Base-by-base conservation (phyloP, 2,329 filamentous ascomycete species). In the Alternaria triticimaculans region DNA sequence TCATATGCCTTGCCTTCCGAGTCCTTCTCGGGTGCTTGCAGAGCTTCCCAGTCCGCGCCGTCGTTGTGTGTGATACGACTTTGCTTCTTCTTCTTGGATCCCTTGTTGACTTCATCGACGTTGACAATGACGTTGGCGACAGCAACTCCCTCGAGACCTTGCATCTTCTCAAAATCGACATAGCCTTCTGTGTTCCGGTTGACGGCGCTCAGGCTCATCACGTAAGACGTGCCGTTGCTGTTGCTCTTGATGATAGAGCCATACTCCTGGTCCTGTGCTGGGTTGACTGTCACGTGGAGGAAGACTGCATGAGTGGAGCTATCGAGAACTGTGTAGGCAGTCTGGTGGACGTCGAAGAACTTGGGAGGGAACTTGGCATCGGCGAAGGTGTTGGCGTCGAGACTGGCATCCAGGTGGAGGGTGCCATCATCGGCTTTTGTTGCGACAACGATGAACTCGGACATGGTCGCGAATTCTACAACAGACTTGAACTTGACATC, bases 51-150 rank as follows among this genome's bases (percentile, higher is more conserved):
- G 76, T 94, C 89, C 0, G 92, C 92, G 33, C 95, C 96, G 76
- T 99, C 96, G 74, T 97, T 98, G 82, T 99, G 96, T 1, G 94
- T 97, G 75, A 99, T 97, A 84, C 92, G 90, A 41, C 93, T 96
- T 79, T 93, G 93, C 54, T 97, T 85, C 76, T 89, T 90, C 85
- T 99, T 99, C 45, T 86, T 84, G 21, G 87, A 85, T 18, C 89
- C 89, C 48, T 86, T 84, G 55, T 87, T 83, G 12, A 87, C 84
- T 30, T 90, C 88, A 33, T 91, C 84, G 25, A 86, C 82, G 74
- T 98, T 98, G 51, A 87, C 85, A 18, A 99, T 93, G 8, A 92
- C 83, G 74, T 99, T 99, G 75, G 94, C 92, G 68, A 99, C 80
- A 15, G 90, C 89, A 55, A 99, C 93, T 46, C 96, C 96, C 80